Conservation (phyloP, 1,284 basidiomycete genomes). For the Sporisorium exsertum region DNA sequence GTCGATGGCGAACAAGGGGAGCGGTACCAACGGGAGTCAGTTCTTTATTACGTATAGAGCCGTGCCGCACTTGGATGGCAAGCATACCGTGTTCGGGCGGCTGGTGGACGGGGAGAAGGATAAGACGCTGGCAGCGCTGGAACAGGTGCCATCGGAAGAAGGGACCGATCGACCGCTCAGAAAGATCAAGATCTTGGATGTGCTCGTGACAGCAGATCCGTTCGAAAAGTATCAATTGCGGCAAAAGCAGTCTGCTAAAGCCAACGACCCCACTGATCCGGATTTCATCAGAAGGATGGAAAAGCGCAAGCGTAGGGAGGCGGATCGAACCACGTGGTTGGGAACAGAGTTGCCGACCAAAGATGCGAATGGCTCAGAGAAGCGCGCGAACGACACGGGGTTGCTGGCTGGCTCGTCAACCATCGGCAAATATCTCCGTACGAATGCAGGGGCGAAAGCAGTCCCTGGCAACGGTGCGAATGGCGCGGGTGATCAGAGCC, state of each 20-base stretch:
- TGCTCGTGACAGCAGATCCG: constrained; percentile 59
- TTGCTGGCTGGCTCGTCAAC: constrained; percentile 4
- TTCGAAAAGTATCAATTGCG: constrained; percentile 58
- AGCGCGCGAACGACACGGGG: neutral
- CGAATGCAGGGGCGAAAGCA: neutral
- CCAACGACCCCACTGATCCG: constrained; percentile 49
- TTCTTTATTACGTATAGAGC: constrained; percentile 64
- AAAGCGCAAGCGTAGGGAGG: constrained; percentile 59
- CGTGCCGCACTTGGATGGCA: constrained; percentile 79
- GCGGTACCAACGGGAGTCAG: constrained; percentile 63
- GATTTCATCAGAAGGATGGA: constrained; percentile 48
- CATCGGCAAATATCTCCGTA: constrained; percentile 43
- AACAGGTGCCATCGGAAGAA: constrained; percentile 82
- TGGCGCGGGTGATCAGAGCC: neutral
- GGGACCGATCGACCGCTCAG: constrained; percentile 88
- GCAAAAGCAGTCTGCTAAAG: constrained; percentile 22
- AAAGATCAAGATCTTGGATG: constrained; percentile 75
- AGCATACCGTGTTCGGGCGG: constrained; percentile 91
- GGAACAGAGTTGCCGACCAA: constrained; percentile 31
- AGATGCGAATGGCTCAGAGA: neutral
- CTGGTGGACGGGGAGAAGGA: constrained; percentile 91
- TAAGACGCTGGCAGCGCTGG: constrained; percentile 81
- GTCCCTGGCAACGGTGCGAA: neutral
- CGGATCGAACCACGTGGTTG: constrained; percentile 66
- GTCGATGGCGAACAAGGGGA: constrained; percentile 67